Base-by-base conservation (phyloP, 2,329 filamentous ascomycete genomes). In the Fusarium sp. region DNA sequence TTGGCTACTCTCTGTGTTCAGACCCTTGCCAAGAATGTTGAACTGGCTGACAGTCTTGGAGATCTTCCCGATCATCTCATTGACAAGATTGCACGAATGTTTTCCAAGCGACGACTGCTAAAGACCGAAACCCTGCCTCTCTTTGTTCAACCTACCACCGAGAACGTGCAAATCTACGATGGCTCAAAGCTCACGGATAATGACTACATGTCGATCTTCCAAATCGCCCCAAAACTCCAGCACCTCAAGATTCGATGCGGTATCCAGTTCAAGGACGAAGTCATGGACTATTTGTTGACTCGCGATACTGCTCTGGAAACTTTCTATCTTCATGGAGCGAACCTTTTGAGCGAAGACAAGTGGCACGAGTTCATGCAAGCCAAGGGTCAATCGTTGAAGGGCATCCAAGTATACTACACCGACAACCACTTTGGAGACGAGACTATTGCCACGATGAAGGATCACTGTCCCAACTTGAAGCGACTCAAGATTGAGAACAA, bases 181-280 rank as follows among this genome's bases (percentile, higher is more conserved):
- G 85, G 83, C 43, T 83, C 84, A 71, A 90, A 90, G 72, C 86
- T 98, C 14, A 87, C 88, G 51, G 87, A 88, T 4, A 88, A 94
- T 71, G 94, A 98, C 75, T 94, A 92, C 71, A 87, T 92, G 50
- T 88, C 90, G 70, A 93, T 97, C 44, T 94, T 98, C 68, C 91
- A 94, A 54, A 86, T 89, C 5, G 90, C 92, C 61, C 89, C 92
- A 0, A 85, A 85, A 8, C 83, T 97, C 57, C 89, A 89, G 73
- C 87, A 86, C 45, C 85, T 98, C 60, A 92, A 94, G 70, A 83
- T 97, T 14, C 90, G 92, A 51, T 95, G 95, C 75, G 93, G 91
- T n/a, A 92, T 96, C 52, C 95, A 97, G 77, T 91, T 98, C 84
- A 97, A 97, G 80, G 92, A 98, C 75, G 85, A 86, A 42, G 92